Base-by-base conservation (phyloP, 306 rosid genomes). In the Rosa chinensis region DNA sequence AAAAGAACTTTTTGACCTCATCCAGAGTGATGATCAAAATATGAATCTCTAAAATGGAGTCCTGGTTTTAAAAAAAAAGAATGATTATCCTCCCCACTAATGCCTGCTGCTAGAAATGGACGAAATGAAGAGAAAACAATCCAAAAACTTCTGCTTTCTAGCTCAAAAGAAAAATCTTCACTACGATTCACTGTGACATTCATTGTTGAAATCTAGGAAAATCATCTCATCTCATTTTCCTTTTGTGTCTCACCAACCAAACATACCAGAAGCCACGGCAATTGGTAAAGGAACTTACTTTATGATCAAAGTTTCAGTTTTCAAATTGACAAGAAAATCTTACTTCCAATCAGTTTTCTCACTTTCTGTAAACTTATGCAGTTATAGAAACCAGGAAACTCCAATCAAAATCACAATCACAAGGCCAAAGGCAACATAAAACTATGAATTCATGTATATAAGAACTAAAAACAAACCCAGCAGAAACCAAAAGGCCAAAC, bases 231-330 rank as follows among this genome's bases (percentile, higher is more conserved):
- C 72, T 69, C 68, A 23, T 59, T 56, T 53, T 73, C 61, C 80
- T 45, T 58, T 66, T 35, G 42, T 42, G 77, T 25, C 53, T 40
- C 68, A 81, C 76, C 81, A 77, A 52, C 68, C 79, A 74, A 76
- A 81, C 80, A 76, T 8, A 16, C 48, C 71, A 71, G 42, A 42
- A 68, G 74, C 55, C 10, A 70, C 39, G 69, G 75, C 37, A 32
- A 67, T 21, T 23, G 39, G 25, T 21, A 62, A 66, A 73, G 18
- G 37, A 66, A 55, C 70, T 44, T 40, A n/a, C 80, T 48, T 48
- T 4, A 11, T 18, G 56, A 69, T 63, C 70, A 20, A 68, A 58
- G 79, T 11, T 44, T 18, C 72, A 63, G 20, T 18, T 64, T 62
- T 63, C 40, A 47, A 18, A 10, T 43, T n/a, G 3, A 63, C n/a